Conservation (phyloP, 1,284 basidiomycete genomes). For the Somion occarium region DNA sequence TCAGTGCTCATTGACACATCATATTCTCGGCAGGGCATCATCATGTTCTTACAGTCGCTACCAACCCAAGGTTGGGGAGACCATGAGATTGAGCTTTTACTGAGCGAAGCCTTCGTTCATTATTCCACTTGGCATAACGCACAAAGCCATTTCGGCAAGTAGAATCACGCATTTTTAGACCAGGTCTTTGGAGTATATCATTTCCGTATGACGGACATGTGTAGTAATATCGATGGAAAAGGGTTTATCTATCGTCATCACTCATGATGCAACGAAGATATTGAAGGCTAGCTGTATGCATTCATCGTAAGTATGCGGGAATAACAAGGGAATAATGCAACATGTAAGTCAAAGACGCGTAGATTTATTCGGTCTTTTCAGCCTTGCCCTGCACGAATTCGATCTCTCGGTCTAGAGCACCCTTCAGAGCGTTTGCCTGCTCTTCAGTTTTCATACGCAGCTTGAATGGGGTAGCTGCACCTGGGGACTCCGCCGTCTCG, state of each 20-base stretch:
- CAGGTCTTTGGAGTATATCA: too few species aligned
- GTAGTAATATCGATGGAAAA: too few species aligned
- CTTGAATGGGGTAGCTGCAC: conserved; percentile 40
- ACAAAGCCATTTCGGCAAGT: conserved; percentile 78
- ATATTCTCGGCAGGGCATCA: conserved; percentile 88
- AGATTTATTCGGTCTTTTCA: conserved; percentile 2
- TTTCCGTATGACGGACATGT: too few species aligned
- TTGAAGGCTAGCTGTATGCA: too few species aligned
- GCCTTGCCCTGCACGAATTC: conserved; percentile 27
- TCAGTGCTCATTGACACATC: too few species aligned
- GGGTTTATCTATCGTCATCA: too few species aligned
- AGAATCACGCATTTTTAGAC: too few species aligned
- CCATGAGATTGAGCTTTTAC: conserved; percentile 91
- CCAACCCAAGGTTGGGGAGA: conserved; percentile 96
- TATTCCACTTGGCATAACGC: conserved; percentile 94
- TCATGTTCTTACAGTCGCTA: conserved; percentile 97
- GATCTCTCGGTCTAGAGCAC: conserved; percentile 62
- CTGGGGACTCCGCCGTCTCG: conserved; percentile 30
- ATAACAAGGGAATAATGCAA: too few species aligned
- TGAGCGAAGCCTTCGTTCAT: conserved; percentile 94
- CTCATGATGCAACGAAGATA: not conserved
- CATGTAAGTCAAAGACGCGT: not conserved
- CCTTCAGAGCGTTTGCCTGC: conserved; percentile 53
- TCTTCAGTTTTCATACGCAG: conserved; percentile 62
- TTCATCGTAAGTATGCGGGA: too few species aligned